Percentiles rank a stretch among this genome's conserved stretches.
Conservation (phyloP, 2,329 filamentous ascomycete species). For the Chaetomium olivaceum region DNA sequence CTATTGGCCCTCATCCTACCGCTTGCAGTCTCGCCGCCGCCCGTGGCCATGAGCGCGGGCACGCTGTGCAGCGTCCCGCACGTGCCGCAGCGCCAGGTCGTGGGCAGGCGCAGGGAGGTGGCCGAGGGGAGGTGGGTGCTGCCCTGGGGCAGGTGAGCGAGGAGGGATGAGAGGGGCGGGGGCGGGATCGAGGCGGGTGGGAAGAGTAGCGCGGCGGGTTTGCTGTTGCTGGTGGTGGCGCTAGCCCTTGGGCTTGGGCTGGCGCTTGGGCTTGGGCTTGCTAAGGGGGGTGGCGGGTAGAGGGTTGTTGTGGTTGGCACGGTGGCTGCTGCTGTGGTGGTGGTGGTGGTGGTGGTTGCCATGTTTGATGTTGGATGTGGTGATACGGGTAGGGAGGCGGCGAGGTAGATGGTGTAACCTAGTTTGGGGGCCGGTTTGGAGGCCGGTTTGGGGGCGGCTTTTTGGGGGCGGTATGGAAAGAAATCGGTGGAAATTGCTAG, state of each 20-base stretch:
- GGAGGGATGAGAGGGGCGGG: neutral
- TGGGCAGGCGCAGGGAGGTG: conserved; percentile 28
- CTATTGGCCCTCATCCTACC: neutral
- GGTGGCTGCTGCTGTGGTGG: neutral
- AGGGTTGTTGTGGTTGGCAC: neutral
- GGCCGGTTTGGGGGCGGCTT: no score
- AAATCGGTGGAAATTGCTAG: neutral
- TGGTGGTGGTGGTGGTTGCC: neutral
- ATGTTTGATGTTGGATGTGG: neutral
- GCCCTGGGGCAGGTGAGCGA: neutral
- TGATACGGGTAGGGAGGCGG: neutral
- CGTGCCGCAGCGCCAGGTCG: conserved; percentile 33
- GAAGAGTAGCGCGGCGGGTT: neutral
- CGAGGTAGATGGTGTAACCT: neutral
- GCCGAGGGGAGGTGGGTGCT: neutral
- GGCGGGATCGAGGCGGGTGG: conserved; percentile 2
- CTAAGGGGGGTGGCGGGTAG: neutral
- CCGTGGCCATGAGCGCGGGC: conserved; percentile 12
- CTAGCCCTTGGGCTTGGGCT: neutral
- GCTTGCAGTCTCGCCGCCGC: no score
- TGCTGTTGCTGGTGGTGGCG: neutral
- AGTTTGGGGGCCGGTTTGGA: neutral
- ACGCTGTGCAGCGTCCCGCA: conserved; percentile 27
- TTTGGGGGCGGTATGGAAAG: neutral
- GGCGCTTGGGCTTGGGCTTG: neutral